A percentile compares a stretch with the other conserved stretches of the same genome.
Evolutionary conservation across 2,329 filamentous ascomycete genomes (phyloP).

Genomic region (Chaetomiaceae sp.): DNA sequence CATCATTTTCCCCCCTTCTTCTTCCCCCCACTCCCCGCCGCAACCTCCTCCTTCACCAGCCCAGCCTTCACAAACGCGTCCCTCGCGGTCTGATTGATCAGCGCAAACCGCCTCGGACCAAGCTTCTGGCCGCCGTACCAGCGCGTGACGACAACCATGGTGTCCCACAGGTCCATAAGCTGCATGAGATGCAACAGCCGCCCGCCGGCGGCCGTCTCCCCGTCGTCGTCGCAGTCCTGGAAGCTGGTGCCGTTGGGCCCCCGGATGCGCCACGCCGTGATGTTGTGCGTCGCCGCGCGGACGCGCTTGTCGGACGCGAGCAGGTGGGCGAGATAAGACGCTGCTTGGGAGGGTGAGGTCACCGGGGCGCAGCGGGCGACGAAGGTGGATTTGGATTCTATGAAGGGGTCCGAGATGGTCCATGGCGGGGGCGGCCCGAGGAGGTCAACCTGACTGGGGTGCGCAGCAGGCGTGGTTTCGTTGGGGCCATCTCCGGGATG

Average conservation of each 20-base stretch:
- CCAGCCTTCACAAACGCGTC: slow-evolving; percentile 79
- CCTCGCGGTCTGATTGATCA: slow-evolving; percentile 83
- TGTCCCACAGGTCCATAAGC: slow-evolving; percentile 89
- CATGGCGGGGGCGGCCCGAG: slow-evolving; percentile 49
- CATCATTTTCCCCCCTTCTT: slow-evolving; percentile 39
- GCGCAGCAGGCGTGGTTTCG: not conserved
- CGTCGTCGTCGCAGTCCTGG: slow-evolving; percentile 95
- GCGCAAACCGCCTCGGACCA: slow-evolving; percentile 81
- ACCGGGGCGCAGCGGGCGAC: slow-evolving; percentile 72
- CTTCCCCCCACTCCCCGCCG: slow-evolving; percentile 43
- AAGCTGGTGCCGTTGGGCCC: slow-evolving; percentile 54
- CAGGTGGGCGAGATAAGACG: slow-evolving; percentile 67
- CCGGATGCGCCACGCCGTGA: slow-evolving; percentile 85
- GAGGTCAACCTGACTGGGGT: not conserved
- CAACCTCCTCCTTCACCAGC: slow-evolving; percentile 36
- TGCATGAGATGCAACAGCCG: slow-evolving; percentile 87
- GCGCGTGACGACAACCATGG: slow-evolving; percentile 85
- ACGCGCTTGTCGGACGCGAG: slow-evolving; percentile 79
- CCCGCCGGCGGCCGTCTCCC: slow-evolving; percentile 85
- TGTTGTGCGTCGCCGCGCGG: slow-evolving; percentile 88
- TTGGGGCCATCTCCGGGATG: not conserved
- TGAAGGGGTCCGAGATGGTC: slow-evolving; percentile 67
- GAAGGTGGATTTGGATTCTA: slow-evolving; percentile 85
- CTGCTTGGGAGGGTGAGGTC: slow-evolving; percentile 65
- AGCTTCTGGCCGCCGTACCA: slow-evolving; percentile 94